These are phyloP conservation scores for Tetrahymena elliotti DNA, from an alignment of 73 alveolate species.

Conservation along the genomic window DNA sequence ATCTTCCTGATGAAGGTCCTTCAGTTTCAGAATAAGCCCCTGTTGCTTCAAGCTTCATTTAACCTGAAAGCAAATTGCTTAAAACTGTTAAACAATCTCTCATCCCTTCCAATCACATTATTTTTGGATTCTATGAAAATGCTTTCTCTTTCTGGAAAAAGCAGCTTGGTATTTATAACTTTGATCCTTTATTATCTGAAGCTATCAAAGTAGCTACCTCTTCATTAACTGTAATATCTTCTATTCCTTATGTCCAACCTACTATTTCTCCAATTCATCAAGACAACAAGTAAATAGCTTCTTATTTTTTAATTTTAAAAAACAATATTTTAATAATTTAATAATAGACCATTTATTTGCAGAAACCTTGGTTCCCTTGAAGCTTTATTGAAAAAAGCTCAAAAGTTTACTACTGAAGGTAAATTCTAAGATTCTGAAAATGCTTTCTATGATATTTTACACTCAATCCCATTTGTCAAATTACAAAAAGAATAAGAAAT, in stretches of 20 bases:
- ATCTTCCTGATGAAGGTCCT: not conserved
- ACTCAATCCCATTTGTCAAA: not conserved
- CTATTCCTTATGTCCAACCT: not conserved
- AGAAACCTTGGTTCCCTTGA: not conserved
- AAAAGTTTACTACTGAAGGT: constrained; percentile 20
- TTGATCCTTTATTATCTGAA: not conserved
- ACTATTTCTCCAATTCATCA: not conserved
- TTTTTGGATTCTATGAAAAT: not conserved
- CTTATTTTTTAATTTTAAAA: no score
- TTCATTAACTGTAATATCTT: not conserved
- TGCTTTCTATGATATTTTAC: not conserved
- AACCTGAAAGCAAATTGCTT: not conserved
- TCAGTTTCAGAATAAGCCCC: not conserved
- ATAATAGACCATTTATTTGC: not conserved
- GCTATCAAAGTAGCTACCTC: not conserved
- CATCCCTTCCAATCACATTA: not conserved
- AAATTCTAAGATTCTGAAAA: constrained; percentile 13
- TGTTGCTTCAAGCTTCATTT: not conserved
- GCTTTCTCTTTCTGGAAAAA: not conserved
- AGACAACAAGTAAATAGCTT: not conserved
- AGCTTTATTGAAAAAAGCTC: constrained; percentile 3
- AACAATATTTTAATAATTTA: no score
- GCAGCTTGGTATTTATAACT: not conserved
- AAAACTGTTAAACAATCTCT: not conserved
- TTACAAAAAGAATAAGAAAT: not conserved